Conservation (phyloP, 1,139 yeast species). For the Yamadazyma triangularis region DNA sequence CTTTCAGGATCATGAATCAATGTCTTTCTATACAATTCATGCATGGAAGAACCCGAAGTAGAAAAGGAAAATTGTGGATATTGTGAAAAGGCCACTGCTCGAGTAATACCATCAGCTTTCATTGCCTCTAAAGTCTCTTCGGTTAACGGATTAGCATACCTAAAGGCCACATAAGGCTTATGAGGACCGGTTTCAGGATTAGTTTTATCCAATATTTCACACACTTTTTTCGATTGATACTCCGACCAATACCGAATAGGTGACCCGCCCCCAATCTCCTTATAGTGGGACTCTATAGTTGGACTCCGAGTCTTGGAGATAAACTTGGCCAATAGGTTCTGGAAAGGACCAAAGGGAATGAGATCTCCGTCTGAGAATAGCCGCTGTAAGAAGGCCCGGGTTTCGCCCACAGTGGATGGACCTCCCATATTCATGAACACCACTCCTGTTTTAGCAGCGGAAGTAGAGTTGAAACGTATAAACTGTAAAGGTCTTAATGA, state of each 20-base stretch:
- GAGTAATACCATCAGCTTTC: conserved; percentile 75
- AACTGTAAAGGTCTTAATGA: no score
- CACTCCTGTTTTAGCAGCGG: conserved; percentile 40
- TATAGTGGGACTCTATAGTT: conserved; percentile 71
- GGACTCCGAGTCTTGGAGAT: conserved; percentile 87
- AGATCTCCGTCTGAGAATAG: conserved; percentile 80
- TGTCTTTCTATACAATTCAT: conserved; percentile 75
- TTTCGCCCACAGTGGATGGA: conserved; percentile 81
- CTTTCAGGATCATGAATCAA: conserved; percentile 66
- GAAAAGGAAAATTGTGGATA: conserved; percentile 95
- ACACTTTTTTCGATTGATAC: conserved; percentile 72
- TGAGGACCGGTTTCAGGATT: conserved; percentile 93
- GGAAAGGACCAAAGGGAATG: conserved; percentile 84
- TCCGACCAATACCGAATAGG: conserved; percentile 95
- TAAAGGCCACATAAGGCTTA: conserved; percentile 89
- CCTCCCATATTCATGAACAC: conserved; percentile 99
- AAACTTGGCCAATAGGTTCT: conserved; percentile 63
- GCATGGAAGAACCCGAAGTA: conserved; percentile 85
- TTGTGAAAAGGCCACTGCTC: conserved; percentile 95
- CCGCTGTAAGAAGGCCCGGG: conserved; percentile 70
- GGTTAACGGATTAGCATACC: conserved; percentile 91
- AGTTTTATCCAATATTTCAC: conserved; percentile 70
- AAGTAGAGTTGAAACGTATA: not conserved
- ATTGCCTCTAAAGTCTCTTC: conserved; percentile 72
- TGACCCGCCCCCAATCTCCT: conserved; percentile 95